These are phyloP conservation scores for Trichoderma sp. DNA, from an alignment of 2,329 filamentous ascomycete genomes.

Conservation along the genomic window DNA sequence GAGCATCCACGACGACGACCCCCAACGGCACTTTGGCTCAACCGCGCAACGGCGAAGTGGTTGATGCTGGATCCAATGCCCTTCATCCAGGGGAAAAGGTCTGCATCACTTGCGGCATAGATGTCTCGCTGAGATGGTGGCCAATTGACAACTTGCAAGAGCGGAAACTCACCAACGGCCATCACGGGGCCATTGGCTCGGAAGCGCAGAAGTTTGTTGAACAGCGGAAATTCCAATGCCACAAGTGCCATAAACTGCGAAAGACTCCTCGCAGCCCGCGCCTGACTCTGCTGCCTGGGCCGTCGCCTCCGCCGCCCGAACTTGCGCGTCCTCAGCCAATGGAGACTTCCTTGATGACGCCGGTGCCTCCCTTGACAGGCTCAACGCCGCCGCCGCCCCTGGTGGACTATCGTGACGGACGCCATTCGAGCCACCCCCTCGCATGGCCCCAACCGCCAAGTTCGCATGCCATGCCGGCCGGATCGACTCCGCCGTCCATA, in stretches of 20 bases:
- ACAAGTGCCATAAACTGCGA: conserved; percentile 64
- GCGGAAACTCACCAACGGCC: conserved; percentile 50
- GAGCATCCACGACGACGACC: conserved; percentile 52
- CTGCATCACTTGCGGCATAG: conserved; percentile 63
- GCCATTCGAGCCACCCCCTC: conserved; percentile 23
- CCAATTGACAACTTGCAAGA: conserved; percentile 52
- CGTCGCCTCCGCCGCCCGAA: conserved; percentile 13
- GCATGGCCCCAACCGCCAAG: conserved; percentile 27
- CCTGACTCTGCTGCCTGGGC: not conserved
- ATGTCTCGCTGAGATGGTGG: conserved; percentile 75
- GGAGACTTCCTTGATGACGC: conserved; percentile 22
- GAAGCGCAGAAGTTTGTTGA: conserved; percentile 58
- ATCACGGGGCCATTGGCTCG: conserved; percentile 48
- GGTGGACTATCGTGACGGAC: conserved; percentile 28
- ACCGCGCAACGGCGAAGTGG: conserved; percentile 27
- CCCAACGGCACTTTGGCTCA: conserved; percentile 23
- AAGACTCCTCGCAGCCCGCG: conserved; percentile 32
- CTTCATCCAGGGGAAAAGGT: conserved; percentile 48
- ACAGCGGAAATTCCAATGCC: conserved; percentile 66
- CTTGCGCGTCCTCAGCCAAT: conserved; percentile 17
- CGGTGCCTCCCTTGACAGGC: conserved; percentile 28
- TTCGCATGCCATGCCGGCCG: conserved; percentile 22
- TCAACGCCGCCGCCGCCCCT: conserved; percentile 29
- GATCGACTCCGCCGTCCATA: conserved; percentile 17
- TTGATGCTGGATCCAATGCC: conserved; percentile 28